Evolutionary conservation across 177 flowering plant species (phyloP).

Genomic region (Vitis hybrid): DNA sequence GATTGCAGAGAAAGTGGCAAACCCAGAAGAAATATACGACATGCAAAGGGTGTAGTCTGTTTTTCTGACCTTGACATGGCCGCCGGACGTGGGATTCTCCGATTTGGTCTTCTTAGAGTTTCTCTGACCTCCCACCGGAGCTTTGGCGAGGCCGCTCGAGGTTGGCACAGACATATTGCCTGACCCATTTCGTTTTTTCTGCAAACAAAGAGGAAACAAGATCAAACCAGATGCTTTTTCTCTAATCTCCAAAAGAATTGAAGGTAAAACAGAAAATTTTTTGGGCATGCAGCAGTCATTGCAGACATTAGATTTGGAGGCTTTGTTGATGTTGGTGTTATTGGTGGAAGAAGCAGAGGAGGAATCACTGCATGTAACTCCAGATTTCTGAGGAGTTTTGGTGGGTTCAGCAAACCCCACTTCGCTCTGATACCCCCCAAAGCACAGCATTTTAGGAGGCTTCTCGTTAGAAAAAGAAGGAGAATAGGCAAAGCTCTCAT

Average conservation of each 20-base stretch:
- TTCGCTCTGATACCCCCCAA: slow-evolving; percentile 29
- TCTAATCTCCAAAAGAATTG: neutral
- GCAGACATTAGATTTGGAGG: slow-evolving; percentile 36
- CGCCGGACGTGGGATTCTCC: slow-evolving; percentile 24
- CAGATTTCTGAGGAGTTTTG: slow-evolving; percentile 28
- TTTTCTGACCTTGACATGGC: slow-evolving; percentile 41
- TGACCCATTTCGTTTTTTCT: slow-evolving; percentile 43
- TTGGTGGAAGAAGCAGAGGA: slow-evolving; percentile 45
- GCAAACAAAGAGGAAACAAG: neutral
- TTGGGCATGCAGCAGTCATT: neutral
- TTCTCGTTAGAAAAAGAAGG: slow-evolving; percentile 23
- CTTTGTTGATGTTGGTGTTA: slow-evolving; percentile 23
- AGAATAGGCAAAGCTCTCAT: slow-evolving; percentile 16
- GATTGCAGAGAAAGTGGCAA: neutral
- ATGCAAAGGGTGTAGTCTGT: neutral
- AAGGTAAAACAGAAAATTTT: neutral
- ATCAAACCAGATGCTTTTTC: too few relatives aligned
- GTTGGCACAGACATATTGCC: slow-evolving; percentile 15
- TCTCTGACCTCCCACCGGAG: slow-evolving; percentile 22
- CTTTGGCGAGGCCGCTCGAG: slow-evolving; percentile 6
- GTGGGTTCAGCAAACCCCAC: slow-evolving; percentile 8
- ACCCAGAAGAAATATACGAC: neutral
- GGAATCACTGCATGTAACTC: slow-evolving; percentile 43
- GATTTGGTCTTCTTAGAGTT: slow-evolving; percentile 35
- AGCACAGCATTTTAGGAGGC: slow-evolving; percentile 59